Conservation (phyloP, 2,329 filamentous ascomycete genomes). For the Emmonsia crescens region DNA sequence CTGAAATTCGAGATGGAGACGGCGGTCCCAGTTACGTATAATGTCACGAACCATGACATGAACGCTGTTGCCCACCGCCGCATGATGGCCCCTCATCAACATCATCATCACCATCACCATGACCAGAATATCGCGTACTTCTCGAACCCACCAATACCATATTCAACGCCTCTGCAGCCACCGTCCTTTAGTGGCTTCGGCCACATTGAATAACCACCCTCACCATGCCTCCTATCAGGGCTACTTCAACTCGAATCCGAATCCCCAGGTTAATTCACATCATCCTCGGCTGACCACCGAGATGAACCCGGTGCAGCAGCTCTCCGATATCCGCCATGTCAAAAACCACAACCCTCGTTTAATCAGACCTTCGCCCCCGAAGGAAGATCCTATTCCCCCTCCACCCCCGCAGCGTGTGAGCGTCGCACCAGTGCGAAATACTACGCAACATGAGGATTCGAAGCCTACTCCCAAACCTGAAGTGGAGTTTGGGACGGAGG, state of each 20-base stretch:
- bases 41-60: constrained; percentile 28
- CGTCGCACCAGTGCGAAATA: not conserved
- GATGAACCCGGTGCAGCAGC: constrained; percentile 20
- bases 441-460: not conserved
- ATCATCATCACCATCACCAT: constrained; percentile 20
- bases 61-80: constrained; percentile 28
- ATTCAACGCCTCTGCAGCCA: constrained; percentile 28
- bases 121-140: constrained; percentile 28
- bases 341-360: constrained; percentile 27
- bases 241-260: constrained; percentile 22
- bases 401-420: constrained; percentile 1
- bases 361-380: constrained; percentile 11
- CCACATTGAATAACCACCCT: constrained; percentile 23
- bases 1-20: constrained; percentile 26
- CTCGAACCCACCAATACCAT: constrained; percentile 25
- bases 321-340: constrained; percentile 28
- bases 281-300: constrained; percentile 10
- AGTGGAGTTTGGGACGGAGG: constrained; percentile 64
- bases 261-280: constrained; percentile 10
- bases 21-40: constrained; percentile 31
- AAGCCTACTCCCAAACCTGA: constrained; percentile 31
- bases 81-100: constrained; percentile 24
- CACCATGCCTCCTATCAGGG: constrained; percentile 24
- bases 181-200: constrained; percentile 24
- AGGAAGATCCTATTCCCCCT: constrained; percentile 9